Evolutionary conservation across 2,329 filamentous ascomycete species (phyloP), one percentile per base, ranked within the genome.

Genomic region (Tolypocladium sp.): DNA sequence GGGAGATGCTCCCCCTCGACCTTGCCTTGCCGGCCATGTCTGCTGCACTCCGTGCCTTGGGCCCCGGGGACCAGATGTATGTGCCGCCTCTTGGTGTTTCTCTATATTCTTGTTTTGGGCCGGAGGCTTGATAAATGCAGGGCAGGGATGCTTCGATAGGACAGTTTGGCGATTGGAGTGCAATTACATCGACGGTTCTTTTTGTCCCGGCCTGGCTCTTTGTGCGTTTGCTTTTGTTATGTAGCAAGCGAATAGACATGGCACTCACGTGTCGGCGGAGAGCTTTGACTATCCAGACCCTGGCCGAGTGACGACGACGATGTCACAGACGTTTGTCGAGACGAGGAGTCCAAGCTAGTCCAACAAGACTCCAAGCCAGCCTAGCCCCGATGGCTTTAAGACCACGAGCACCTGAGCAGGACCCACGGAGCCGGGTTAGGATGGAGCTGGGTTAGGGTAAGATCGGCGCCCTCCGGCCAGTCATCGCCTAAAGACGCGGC

Each of bases 141-240:
- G 49, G 68, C 67, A 69, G 69, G 69, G 69, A 70, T 72, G 66
- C 69, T 75, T 77, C 68, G 73, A 78, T 78, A 77, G 76, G 76
- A 76, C 73, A 71, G 70, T 77, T 76, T 76, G 77, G 77, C 77
- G 76, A 79, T 74, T 74, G 77, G 76, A 76, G 76, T 79, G 77
- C 71, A 77, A 75, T 77, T 75, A 73, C 72, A 71, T 72, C 65
- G 68, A 68, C 70, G 67, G 63, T 69, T 63, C 63, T 63, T 60
- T 60, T 53, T 44, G 35, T 33, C 22, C 41, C 55, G 13, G 12
- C 56, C 33, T 8, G 20, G 17, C 49, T 35, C 42, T 20, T 7
- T 38, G 22, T n/a, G 56, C n/a, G 56, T 33, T 51, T 51, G 15
- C 41, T n/a, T n/a, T 41, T n/a, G 40, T 30, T 42, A 30, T 56